Conservation (phyloP, 805 yeast genomes). For the Clavispora vitiphila region DNA sequence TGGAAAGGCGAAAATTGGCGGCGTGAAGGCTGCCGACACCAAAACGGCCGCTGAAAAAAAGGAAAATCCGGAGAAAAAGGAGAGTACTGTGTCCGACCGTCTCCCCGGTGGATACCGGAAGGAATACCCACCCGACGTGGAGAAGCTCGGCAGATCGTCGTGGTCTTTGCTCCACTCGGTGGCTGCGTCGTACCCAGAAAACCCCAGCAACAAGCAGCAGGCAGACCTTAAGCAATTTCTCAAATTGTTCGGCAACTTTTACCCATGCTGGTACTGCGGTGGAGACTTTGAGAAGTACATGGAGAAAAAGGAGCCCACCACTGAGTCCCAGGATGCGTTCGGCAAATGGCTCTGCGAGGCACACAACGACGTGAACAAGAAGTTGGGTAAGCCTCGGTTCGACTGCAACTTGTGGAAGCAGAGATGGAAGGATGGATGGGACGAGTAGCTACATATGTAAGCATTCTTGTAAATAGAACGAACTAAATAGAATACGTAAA, state of each 20-base stretch:
- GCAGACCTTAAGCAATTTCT: constrained; percentile 68
- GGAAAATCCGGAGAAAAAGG: background rate
- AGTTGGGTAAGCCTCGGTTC: constrained; percentile 79
- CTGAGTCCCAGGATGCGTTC: constrained; percentile 66
- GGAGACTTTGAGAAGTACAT: constrained; percentile 71
- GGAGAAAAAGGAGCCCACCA: constrained; percentile 47
- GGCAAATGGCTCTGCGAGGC: constrained; percentile 94
- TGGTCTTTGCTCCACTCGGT: constrained; percentile 91
- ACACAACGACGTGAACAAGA: constrained; percentile 86
- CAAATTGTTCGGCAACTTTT: constrained; percentile 65
- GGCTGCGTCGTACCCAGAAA: constrained; percentile 82
- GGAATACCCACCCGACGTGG: constrained; percentile 85
- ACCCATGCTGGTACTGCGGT: constrained; percentile 95
- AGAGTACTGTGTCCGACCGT: constrained; percentile 11
- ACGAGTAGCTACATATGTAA: constrained; percentile 25
- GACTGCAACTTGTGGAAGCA: constrained; percentile 88
- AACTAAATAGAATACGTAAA: too few species aligned
- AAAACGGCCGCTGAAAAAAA: too few species aligned
- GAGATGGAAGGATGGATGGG: constrained; percentile 96
- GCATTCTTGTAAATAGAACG: background rate
- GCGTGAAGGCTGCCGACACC: too few species aligned
- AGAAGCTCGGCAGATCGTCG: constrained; percentile 71
- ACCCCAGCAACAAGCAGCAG: constrained; percentile 59
- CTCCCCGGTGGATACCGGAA: constrained; percentile 25
- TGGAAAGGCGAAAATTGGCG: constrained; percentile 8